Conservation (phyloP, 345 rosid species). For the Populus deltoides region DNA sequence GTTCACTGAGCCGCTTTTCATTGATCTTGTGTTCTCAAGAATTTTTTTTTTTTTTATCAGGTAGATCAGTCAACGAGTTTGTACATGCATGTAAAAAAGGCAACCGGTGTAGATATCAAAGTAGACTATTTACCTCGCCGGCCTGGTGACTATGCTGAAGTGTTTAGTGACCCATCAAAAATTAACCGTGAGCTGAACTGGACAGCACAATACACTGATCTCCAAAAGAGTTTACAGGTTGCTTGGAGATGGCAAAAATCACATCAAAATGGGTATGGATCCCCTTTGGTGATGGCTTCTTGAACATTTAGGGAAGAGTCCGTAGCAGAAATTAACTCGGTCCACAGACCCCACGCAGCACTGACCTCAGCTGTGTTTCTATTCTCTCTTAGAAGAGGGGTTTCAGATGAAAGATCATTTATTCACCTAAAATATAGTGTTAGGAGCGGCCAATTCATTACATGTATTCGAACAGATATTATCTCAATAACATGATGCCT, state of each 20-base stretch:
- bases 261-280: conserved; percentile 69
- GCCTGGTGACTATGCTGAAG: conserved; percentile 96
- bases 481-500: conserved; percentile 17
- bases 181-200: conserved; percentile 70
- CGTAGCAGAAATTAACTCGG: neutral
- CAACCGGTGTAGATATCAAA: conserved; percentile 70
- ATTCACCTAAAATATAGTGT: neutral
- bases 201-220: conserved; percentile 79
- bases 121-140: conserved; percentile 79
- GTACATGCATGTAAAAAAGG: conserved; percentile 96
- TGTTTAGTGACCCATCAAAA: conserved; percentile 82
- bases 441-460: conserved; percentile 22
- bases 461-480: conserved; percentile 17
- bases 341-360: neutral
- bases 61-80: conserved; percentile 94
- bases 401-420: neutral
- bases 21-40: neutral
- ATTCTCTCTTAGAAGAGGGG: conserved; percentile 5
- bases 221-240: conserved; percentile 61
- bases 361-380: conserved; percentile 5
- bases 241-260: conserved; percentile 97
- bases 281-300: conserved; percentile 32
- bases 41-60: conserved; percentile 24
- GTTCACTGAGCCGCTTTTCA: neutral
- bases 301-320: conserved; percentile 10